Evolutionary conservation across 208 protist genomes (phyloP).

Genomic region (Acanthamoeba royreba): DNA sequence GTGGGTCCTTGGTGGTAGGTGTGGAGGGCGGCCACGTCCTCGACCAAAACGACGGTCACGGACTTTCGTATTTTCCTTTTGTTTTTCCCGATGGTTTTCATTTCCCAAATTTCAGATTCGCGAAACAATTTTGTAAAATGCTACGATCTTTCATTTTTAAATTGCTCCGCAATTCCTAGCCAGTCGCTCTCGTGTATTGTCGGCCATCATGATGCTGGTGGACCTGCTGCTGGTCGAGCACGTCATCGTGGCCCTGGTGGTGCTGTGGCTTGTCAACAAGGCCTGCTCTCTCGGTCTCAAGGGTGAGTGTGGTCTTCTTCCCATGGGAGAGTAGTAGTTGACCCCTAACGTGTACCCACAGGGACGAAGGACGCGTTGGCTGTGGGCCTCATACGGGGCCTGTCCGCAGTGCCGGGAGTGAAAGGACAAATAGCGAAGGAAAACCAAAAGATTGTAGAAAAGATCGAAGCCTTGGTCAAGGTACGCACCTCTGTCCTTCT

Average conservation of each 20-base stretch:
- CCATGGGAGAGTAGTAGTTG: not conserved
- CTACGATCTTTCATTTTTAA: too few species aligned
- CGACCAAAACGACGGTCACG: too few species aligned
- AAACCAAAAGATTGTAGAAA: slow-evolving; percentile 1
- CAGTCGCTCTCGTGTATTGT: too few species aligned
- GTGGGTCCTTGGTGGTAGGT: too few species aligned
- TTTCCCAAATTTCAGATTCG: too few species aligned
- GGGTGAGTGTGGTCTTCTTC: not conserved
- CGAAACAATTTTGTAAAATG: too few species aligned
- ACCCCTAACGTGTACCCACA: not conserved
- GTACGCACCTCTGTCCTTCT: too few species aligned
- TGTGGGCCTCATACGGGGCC: not conserved
- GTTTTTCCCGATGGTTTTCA: too few species aligned
- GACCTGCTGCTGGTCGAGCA: not conserved
- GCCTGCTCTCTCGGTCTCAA: not conserved
- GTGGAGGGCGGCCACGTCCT: too few species aligned
- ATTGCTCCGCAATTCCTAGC: too few species aligned
- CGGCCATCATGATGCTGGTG: not conserved
- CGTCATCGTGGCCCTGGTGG: not conserved
- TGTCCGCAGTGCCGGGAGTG: not conserved
- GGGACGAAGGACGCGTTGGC: not conserved
- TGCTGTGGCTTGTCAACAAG: not conserved
- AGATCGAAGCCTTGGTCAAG: slow-evolving; percentile 11
- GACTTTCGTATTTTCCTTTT: too few species aligned
- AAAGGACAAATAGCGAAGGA: not conserved